Base-by-base conservation (phyloP, 371 early-diverging fungal genomes). In the Dichotomocladium elegans region DNA sequence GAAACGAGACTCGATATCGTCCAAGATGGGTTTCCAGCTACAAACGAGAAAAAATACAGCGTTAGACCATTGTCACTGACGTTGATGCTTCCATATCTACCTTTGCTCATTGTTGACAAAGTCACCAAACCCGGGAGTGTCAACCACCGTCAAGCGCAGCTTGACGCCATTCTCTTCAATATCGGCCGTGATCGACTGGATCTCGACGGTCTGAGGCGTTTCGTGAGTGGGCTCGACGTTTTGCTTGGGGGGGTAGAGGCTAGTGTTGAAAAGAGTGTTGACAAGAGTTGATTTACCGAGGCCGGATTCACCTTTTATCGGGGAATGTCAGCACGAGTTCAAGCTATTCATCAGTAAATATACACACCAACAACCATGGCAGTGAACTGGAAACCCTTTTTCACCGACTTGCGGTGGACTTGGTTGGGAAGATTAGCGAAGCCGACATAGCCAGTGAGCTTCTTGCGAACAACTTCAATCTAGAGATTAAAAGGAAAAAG, bases 241-340 rank as follows among this genome's bases (percentile, higher is more conserved):
- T 59, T 94, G 91, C 64, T 85, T 87, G 47, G 84, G 79, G 28
- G 95, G 95, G 75, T 96, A 95, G 26, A 99, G 73, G 47, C 86
- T 78, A 28, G 93, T 88, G 74, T 92, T 93, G 82, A 99, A 99
- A 51, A 99, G 80, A 30, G 99, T 97, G 86, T 98, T 99, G 61
- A 99, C 89, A 19, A 99, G 80, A n/a, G 99, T 99, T n/a, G 99
- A 94, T 79, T 99, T 96, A 53, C 99, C 99, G 45, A 99, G 85
- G 45, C 99, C 99, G 47, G 96, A 91, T 83, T 97, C 96, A 64
- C 98, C 95, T 88, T 25, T 22, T 2, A 22, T 42, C 12, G 21
- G 12, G 4, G 12, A 19, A 3, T 21, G 43, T 42, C 24, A 22
- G 43, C 12, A 12, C 17, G 21, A 15, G 11, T 22, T 1, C 19